phyloP scores from a whole-genome alignment of 306 rosid species.

The Acacia melanoxylon region DNA sequence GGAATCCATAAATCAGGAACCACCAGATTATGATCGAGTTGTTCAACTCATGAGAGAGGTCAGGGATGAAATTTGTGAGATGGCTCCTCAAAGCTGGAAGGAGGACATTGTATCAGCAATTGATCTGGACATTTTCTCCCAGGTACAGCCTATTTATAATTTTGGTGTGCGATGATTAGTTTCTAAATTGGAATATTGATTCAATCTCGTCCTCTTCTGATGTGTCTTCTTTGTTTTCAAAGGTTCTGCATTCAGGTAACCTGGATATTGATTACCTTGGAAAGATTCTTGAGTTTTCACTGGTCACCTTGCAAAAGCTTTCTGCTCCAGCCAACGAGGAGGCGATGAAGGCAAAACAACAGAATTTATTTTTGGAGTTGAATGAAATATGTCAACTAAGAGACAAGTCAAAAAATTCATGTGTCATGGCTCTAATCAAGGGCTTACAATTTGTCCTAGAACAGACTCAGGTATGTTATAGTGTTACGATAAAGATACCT shows the following conservation, averaged over 20 bases:
- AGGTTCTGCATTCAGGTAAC: slow-evolving; percentile 80
- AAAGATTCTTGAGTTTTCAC: slow-evolving; percentile 77
- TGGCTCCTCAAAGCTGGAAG: slow-evolving; percentile 89
- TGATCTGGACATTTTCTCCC: slow-evolving; percentile 71
- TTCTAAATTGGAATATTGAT: slow-evolving; percentile 5
- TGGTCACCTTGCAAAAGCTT: slow-evolving; percentile 78
- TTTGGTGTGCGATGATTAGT: slow-evolving; percentile 10
- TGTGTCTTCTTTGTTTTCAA: slow-evolving; percentile 21
- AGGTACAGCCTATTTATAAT: slow-evolving; percentile 53
- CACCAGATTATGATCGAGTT: slow-evolving; percentile 69
- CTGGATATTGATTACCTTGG: slow-evolving; percentile 87
- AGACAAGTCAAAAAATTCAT: slow-evolving; percentile 54
- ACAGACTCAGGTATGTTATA: slow-evolving; percentile 80
- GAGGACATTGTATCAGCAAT: slow-evolving; percentile 70
- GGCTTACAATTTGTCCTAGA: slow-evolving; percentile 85
- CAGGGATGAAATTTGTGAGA: slow-evolving; percentile 83
- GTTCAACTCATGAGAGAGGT: slow-evolving; percentile 81
- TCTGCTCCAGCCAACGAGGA: slow-evolving; percentile 80
- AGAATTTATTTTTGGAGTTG: slow-evolving; percentile 63
- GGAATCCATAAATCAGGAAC: slow-evolving; percentile 73
- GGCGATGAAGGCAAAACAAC: slow-evolving; percentile 57
- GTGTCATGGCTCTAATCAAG: slow-evolving; percentile 72
- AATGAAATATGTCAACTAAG: slow-evolving; percentile 58
- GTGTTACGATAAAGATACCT: background rate
- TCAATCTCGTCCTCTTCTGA: slow-evolving; percentile 15